Conservation (phyloP, 495 filamentous ascomycete species). For the Astrothelium macrocarpum region DNA sequence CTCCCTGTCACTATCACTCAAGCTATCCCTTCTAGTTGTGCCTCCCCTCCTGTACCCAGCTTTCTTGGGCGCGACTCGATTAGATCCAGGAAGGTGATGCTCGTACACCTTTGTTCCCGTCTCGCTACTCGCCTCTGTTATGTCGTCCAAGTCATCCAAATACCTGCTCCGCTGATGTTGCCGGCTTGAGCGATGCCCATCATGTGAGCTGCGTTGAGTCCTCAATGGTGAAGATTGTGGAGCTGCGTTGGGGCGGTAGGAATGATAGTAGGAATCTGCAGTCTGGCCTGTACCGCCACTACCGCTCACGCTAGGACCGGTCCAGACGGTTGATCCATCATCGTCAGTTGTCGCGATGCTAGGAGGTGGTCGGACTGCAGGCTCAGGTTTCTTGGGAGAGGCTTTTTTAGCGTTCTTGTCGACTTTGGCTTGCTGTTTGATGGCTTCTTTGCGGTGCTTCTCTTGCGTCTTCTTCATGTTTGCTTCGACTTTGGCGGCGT, state of each 20-base stretch:
- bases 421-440: slow-evolving; percentile 5
- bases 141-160: slow-evolving; percentile 12
- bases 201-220: slow-evolving; percentile 5
- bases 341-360: slow-evolving; percentile 3
- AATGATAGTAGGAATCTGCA: slow-evolving; percentile 25
- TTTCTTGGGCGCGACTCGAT: slow-evolving; percentile 37
- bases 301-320: not conserved
- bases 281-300: not conserved
- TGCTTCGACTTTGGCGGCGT: slow-evolving; percentile 12
- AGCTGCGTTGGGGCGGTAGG: slow-evolving; percentile 21
- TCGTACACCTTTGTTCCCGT: slow-evolving; percentile 72
- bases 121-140: slow-evolving; percentile 44
- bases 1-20: slow-evolving; percentile 44
- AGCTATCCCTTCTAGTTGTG: slow-evolving; percentile 39
- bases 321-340: slow-evolving; percentile 8
- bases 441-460: slow-evolving; percentile 20
- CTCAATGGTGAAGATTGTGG: not conserved
- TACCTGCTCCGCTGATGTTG: slow-evolving; percentile 2
- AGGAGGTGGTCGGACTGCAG: not conserved
- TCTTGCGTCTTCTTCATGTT: slow-evolving; percentile 16
- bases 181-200: not conserved
- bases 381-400: not conserved
- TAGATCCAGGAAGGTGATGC: slow-evolving; percentile 68
- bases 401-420: slow-evolving; percentile 18
- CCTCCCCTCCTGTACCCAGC: slow-evolving; percentile 41